Evolutionary conservation across 1,284 basidiomycete species (phyloP), one percentile per base, ranked within the genome.

Genomic region (Athelia sp.): DNA sequence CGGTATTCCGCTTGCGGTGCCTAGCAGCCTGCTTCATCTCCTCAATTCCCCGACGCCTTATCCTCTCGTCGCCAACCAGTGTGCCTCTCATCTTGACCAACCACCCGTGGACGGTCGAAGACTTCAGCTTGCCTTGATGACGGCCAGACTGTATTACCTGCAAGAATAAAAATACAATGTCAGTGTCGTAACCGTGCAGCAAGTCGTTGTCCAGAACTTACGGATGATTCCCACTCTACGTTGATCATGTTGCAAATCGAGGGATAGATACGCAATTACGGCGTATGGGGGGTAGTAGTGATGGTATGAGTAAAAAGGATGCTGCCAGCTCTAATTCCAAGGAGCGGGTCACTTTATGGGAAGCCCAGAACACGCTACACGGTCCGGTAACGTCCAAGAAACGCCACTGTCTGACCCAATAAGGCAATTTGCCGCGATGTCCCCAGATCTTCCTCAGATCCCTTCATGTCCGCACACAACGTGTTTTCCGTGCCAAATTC

Each of bases 61-160:
- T 66, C n/a, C 56, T 58, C 59, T 89, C 86, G 60, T 85, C 74
- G 31, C 83, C 85, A 22, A 74, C 61, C 44, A 89, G 68, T 15
- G 87, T 88, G 29, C 86, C 87, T 53, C 86, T 76, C 76, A 82
- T 78, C 65, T 88, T 88, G n/a, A 81, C 79, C 52, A 89, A 70
- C 84, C 85, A 88, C 47, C 86, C 86, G 58, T 88, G 86, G 63
- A 87, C 73, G 3, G 75, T 75, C 3, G 83, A 86, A 13, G 84
- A 74, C 46, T 23, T 44, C 43, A 26, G 8, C 24, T 40, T 40
- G 36, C 36, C 36, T 17, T 21, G 6, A 40, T 40, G 15, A n/a
- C 36, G 36, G 19, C 36, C 36, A 47, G 26, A 34, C 21, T 18
- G 22, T n/a, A 21, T 31, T 15, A 42, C 44, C 38, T 46, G 22